Percentiles rank a stretch among this genome's conserved stretches.
phyloP scores from a whole-genome alignment of 2,329 filamentous ascomycete species.

The Pezicula rhizophila region DNA sequence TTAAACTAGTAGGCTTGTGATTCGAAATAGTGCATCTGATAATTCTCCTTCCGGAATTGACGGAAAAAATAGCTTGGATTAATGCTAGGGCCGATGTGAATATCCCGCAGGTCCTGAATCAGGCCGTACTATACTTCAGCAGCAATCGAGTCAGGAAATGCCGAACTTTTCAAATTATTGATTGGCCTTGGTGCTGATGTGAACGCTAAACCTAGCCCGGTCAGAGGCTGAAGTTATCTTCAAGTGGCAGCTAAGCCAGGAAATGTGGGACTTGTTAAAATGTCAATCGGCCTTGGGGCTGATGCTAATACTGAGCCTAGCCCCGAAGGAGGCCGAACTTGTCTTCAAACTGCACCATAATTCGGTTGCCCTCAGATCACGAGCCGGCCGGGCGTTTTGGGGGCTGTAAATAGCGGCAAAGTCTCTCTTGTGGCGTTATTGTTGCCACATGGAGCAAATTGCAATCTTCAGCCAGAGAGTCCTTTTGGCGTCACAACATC shows the following conservation, averaged over 20 bases:
- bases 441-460: slow-evolving; percentile 8
- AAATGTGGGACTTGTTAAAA: too few species aligned
- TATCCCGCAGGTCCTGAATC: not conserved
- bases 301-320: slow-evolving; percentile 2
- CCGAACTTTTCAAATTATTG: not conserved
- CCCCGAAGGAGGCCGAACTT: not conserved
- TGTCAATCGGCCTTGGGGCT: not conserved
- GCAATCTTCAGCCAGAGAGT: too few species aligned
- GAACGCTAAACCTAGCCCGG: too few species aligned
- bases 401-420: slow-evolving; percentile 2
- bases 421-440: slow-evolving; percentile 7
- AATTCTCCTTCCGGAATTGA: not conserved
- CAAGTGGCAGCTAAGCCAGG: too few species aligned
- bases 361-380: slow-evolving; percentile 29
- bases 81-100: slow-evolving; percentile 2
- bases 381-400: too few species aligned
- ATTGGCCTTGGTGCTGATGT: too few species aligned
- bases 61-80: slow-evolving; percentile 1
- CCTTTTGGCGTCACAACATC: too few species aligned
- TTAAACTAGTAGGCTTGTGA: too few species aligned
- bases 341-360: slow-evolving; percentile 23
- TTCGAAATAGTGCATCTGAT: slow-evolving; percentile 10
- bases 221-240: too few species aligned
- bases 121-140: slow-evolving; percentile 5
- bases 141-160: not conserved